These are phyloP conservation scores for Clitopilus hobsonii DNA, from an alignment of 768 basidiomycete species.

Conservation along the genomic window DNA sequence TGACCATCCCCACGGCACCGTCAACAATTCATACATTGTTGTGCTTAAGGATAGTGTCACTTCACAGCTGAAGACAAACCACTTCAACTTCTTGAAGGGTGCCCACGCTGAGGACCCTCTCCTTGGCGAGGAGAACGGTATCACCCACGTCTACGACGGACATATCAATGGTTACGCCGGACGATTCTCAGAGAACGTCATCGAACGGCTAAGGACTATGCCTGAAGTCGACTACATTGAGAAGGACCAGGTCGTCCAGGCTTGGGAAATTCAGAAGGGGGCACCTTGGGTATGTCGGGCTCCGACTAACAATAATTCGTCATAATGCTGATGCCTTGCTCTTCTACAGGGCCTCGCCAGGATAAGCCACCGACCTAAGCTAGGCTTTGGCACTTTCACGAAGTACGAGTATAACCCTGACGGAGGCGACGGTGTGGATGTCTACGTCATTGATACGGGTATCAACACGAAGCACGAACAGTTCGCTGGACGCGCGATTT, in stretches of 20 bases:
- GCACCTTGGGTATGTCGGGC: conserved; percentile 90
- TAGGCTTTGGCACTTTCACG: conserved; percentile 78
- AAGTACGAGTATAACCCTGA: conserved; percentile 66
- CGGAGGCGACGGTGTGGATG: conserved; percentile 94
- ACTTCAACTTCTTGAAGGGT: conserved; percentile 73
- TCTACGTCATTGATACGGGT: conserved; percentile 84
- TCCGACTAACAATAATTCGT: too few species aligned
- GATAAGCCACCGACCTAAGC: conserved; percentile 78
- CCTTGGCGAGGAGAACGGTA: conserved; percentile 44
- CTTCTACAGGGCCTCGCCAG: conserved; percentile 90
- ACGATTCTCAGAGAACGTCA: conserved; percentile 59
- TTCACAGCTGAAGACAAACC: conserved; percentile 57
- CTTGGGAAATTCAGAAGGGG: conserved; percentile 60
- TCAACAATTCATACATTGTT: conserved; percentile 95
- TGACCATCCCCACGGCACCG: conserved; percentile 62
- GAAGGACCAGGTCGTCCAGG: conserved; percentile 88
- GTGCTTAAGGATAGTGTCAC: conserved; percentile 73
- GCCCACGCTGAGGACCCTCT: conserved; percentile 53
- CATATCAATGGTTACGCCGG: conserved; percentile 80
- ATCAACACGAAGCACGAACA: conserved; percentile 84
- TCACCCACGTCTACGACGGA: conserved; percentile 74
- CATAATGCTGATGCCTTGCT: conserved; percentile 15
- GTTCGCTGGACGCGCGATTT: conserved; percentile 83
- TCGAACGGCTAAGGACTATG: conserved; percentile 73
- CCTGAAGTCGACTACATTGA: conserved; percentile 94